A percentile compares a stretch with the other conserved stretches of the same genome.
Conservation (phyloP, 148 eudicot genomes). For the Rhododendron mucronatum region DNA sequence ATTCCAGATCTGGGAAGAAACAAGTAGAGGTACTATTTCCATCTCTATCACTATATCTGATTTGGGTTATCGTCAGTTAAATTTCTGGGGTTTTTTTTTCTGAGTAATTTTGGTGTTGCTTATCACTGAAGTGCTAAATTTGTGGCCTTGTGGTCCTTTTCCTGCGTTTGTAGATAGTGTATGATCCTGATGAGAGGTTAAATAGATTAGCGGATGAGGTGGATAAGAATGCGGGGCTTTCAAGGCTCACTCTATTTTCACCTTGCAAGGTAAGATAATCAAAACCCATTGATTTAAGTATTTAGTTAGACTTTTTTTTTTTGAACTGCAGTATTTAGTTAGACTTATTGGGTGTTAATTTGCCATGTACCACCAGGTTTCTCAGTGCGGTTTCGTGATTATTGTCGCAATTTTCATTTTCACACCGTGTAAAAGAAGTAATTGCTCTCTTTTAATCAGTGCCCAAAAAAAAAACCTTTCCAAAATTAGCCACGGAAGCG, state of each 20-base stretch:
- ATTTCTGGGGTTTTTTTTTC: neutral
- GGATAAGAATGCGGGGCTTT: slow-evolving; percentile 69
- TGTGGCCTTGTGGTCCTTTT: neutral
- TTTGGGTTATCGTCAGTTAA: neutral
- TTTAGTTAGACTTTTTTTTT: neutral
- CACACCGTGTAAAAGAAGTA: neutral
- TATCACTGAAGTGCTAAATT: neutral
- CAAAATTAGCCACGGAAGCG: neutral
- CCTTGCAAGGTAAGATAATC: slow-evolving; percentile 81
- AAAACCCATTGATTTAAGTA: neutral
- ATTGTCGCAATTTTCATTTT: neutral
- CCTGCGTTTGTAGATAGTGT: slow-evolving; percentile 48
- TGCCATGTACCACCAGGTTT: neutral
- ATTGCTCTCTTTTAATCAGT: neutral
- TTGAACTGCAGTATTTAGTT: neutral
- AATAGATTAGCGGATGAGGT: slow-evolving; percentile 79
- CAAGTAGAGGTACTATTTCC: slow-evolving; percentile 53
- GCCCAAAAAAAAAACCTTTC: neutral
- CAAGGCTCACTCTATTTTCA: slow-evolving; percentile 86
- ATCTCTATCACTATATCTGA: neutral
- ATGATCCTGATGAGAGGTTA: slow-evolving; percentile 67
- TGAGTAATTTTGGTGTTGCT: slow-evolving; percentile 5
- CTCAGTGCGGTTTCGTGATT: neutral
- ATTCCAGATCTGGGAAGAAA: slow-evolving; percentile 35
- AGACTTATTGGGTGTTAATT: neutral